A percentile compares a stretch with the other conserved stretches of the same genome.
Conservation (phyloP, 352 stramenopile species). For the Pythium brachiatum region DNA sequence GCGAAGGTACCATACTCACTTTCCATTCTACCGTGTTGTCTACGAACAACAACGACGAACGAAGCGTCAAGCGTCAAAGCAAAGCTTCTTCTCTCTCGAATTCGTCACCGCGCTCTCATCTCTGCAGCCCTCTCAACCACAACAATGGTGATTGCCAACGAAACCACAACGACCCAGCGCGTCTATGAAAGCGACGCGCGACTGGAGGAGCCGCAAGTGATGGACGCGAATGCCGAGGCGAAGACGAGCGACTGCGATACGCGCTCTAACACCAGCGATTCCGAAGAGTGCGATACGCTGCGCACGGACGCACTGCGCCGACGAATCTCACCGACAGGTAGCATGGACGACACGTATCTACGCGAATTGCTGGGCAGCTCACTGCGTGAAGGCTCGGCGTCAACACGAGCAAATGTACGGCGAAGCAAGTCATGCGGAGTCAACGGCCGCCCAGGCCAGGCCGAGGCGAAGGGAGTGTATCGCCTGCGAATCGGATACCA, state of each 20-base stretch:
- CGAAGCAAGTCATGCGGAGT: conserved; percentile 22
- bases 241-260: not conserved
- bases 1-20: no score
- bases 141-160: not conserved
- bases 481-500: conserved; percentile 19
- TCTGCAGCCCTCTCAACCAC: no score
- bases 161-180: not conserved
- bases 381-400: not conserved
- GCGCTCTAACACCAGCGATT: not conserved
- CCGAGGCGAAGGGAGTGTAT: not conserved
- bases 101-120: no score
- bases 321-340: conserved; percentile 10
- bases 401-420: conserved; percentile 10
- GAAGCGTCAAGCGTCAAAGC: no score
- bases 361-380: conserved; percentile 19
- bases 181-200: not conserved
- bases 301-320: conserved; percentile 4
- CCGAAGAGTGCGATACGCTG: conserved; percentile 3
- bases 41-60: no score
- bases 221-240: conserved; percentile 2
- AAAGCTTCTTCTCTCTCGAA: no score
- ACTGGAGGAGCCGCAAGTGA: not conserved
- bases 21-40: no score
- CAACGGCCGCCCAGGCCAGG: not conserved
- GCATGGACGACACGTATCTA: conserved; percentile 25